A percentile compares a stretch with the other conserved stretches of the same genome.
Evolutionary conservation across 495 filamentous ascomycete genomes (phyloP).

Genomic region (Daldinia childiae): DNA sequence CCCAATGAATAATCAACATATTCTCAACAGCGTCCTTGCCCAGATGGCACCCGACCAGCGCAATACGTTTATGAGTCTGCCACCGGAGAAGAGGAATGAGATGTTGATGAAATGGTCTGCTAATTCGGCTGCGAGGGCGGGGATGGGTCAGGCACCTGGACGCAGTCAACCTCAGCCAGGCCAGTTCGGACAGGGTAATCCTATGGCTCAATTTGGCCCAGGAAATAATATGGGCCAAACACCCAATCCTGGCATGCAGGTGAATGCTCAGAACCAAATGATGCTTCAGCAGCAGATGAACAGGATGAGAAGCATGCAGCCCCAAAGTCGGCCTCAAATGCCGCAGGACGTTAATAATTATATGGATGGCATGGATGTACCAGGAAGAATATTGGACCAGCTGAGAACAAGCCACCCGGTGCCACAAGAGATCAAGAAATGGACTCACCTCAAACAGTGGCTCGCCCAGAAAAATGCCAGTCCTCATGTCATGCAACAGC

Average conservation of each 20-base stretch:
- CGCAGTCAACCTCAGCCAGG: constrained; percentile 48
- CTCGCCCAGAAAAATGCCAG: constrained; percentile 58
- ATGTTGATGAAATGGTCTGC: constrained; percentile 53
- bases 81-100: constrained; percentile 55
- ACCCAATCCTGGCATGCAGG: constrained; percentile 40
- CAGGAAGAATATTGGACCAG: constrained; percentile 38
- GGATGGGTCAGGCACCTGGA: constrained; percentile 29
- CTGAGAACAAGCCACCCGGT: constrained; percentile 21
- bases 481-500: constrained; percentile 14
- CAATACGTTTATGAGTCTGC: constrained; percentile 42
- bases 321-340: constrained; percentile 20
- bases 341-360: constrained; percentile 32
- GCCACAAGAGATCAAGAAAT: constrained; percentile 72
- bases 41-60: constrained; percentile 49
- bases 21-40: constrained; percentile 49
- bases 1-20: constrained; percentile 45
- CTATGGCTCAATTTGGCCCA: constrained; percentile 43
- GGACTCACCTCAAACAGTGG: constrained; percentile 77
- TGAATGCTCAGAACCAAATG: constrained; percentile 51
- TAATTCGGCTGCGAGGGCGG: constrained; percentile 25
- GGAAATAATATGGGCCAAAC: constrained; percentile 43
- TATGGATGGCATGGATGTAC: constrained; percentile 55
- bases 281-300: constrained; percentile 49
- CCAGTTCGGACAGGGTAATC: constrained; percentile 48
- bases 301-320: constrained; percentile 37